Conservation (phyloP, 805 yeast genomes). For the Zygosaccharomyces bisporus region DNA sequence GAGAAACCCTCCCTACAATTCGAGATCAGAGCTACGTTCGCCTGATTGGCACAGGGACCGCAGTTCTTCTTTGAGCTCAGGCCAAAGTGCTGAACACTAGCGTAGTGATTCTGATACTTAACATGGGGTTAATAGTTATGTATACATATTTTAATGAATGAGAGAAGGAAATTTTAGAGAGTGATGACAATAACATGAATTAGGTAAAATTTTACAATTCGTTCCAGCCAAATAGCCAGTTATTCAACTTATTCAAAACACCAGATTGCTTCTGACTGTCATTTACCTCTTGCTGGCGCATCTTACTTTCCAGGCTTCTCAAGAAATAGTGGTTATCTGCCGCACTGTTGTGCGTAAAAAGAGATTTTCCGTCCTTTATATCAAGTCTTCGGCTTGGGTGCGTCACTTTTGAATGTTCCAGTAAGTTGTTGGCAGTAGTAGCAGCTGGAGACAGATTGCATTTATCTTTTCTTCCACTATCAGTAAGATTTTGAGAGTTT, state of each 20-base stretch:
- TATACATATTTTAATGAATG: neutral
- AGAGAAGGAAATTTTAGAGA: neutral
- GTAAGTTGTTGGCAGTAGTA: conserved; percentile 1
- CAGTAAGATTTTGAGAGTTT: neutral
- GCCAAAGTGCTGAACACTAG: conserved; percentile 5
- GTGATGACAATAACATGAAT: neutral
- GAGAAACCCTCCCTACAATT: conserved; percentile 5
- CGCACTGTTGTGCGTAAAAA: conserved; percentile 34
- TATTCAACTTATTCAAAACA: conserved; percentile 37
- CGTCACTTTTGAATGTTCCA: conserved; percentile 12
- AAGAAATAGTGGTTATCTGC: conserved; percentile 26
- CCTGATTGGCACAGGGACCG: neutral
- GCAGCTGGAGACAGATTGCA: conserved; percentile 1
- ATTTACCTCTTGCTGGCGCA: conserved; percentile 28
- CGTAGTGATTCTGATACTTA: neutral
- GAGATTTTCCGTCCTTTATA: conserved; percentile 42
- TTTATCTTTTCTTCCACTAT: neutral
- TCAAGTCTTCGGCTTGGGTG: conserved; percentile 32
- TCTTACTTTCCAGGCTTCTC: conserved; percentile 28
- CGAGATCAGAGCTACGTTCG: neutral
- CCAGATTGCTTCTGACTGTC: conserved; percentile 20
- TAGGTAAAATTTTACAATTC: conserved; percentile 32
- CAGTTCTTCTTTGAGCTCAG: conserved; percentile 8
- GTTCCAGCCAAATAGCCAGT: conserved; percentile 54
- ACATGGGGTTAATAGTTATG: neutral